Conservation (phyloP, 164 flowering plant genomes). For the Dillenia suffruticosa region DNA sequence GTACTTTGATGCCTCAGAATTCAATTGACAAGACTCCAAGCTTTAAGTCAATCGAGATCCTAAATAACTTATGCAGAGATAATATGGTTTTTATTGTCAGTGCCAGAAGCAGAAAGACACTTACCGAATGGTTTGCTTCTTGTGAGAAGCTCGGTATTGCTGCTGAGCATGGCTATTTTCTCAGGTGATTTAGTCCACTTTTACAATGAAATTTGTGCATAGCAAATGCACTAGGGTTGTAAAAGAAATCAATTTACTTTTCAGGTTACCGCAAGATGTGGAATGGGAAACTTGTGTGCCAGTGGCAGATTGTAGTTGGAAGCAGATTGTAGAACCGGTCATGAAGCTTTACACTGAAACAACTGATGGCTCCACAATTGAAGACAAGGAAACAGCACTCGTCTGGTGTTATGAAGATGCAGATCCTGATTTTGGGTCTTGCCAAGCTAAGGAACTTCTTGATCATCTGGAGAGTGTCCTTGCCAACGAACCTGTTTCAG, state of each 20-base stretch:
- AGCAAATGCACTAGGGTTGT: too few relatives aligned
- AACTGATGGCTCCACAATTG: conserved; percentile 76
- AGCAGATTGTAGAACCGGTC: conserved; percentile 70
- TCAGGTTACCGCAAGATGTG: conserved; percentile 25
- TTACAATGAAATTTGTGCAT: background rate
- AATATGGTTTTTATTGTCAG: conserved; percentile 71
- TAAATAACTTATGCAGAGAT: conserved; percentile 56
- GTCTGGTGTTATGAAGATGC: conserved; percentile 72
- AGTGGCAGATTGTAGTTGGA: conserved; percentile 51
- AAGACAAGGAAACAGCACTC: conserved; percentile 58
- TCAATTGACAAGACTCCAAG: conserved; percentile 62
- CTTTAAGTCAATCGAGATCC: conserved; percentile 38
- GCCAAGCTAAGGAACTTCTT: conserved; percentile 80
- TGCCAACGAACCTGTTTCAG: conserved; percentile 76
- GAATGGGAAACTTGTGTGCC: conserved; percentile 70
- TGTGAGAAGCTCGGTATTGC: conserved; percentile 65
- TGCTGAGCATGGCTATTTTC: conserved; percentile 76
- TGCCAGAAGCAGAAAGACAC: conserved; percentile 41
- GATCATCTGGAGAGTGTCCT: conserved; percentile 85
- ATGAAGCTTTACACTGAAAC: conserved; percentile 72
- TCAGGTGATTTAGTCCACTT: conserved; percentile 32
- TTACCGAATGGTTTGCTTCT: conserved; percentile 60
- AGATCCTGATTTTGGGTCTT: conserved; percentile 77
- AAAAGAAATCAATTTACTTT: too few relatives aligned
- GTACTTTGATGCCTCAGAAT: conserved; percentile 66